These are phyloP conservation scores for Tremellales sp. DNA, from an alignment of 1,284 basidiomycete species.

Conservation along the genomic window DNA sequence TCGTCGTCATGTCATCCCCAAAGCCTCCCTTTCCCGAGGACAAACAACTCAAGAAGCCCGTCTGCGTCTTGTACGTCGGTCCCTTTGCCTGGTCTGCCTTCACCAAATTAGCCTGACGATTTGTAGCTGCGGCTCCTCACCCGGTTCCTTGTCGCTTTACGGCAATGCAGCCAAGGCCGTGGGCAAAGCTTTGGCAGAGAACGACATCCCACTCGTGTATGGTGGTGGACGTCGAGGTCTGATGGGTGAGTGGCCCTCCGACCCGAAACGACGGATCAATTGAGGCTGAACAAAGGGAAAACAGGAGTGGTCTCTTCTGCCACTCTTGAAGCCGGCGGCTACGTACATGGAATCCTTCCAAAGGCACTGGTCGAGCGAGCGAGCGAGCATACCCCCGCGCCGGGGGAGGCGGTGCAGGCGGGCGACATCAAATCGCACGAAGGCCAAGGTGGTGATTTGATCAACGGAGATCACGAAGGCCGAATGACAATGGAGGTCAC, in stretches of 20 bases:
- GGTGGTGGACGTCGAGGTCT: conserved; percentile 78
- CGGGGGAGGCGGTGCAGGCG: conserved; percentile 4
- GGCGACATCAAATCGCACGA: conserved; percentile 23
- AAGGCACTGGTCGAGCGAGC: conserved; percentile 53
- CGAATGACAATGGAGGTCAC: conserved; percentile 55
- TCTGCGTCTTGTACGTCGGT: conserved; percentile 49
- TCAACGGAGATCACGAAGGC: conserved; percentile 48
- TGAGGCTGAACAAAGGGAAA: conserved; percentile 39
- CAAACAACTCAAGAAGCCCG: conserved; percentile 26
- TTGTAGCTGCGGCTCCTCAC: conserved; percentile 63
- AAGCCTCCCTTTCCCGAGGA: conserved; percentile 23
- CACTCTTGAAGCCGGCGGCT: conserved; percentile 63
- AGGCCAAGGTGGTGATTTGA: conserved; percentile 36
- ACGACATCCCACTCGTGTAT: conserved; percentile 70
- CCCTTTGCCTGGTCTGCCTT: background rate
- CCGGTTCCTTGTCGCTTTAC: conserved; percentile 61
- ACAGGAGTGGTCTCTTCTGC: conserved; percentile 65
- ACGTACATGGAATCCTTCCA: conserved; percentile 77
- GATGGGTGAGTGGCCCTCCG: conserved; percentile 58
- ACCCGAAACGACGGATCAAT: background rate
- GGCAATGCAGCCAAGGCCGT: conserved; percentile 68
- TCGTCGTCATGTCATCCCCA: too few relatives aligned
- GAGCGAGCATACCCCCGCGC: conserved; percentile 28
- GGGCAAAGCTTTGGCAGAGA: conserved; percentile 64
- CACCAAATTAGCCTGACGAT: background rate